Evolutionary conservation across 2,329 filamentous ascomycete species (phyloP).

Genomic region (Scedosporium aurantiacum): DNA sequence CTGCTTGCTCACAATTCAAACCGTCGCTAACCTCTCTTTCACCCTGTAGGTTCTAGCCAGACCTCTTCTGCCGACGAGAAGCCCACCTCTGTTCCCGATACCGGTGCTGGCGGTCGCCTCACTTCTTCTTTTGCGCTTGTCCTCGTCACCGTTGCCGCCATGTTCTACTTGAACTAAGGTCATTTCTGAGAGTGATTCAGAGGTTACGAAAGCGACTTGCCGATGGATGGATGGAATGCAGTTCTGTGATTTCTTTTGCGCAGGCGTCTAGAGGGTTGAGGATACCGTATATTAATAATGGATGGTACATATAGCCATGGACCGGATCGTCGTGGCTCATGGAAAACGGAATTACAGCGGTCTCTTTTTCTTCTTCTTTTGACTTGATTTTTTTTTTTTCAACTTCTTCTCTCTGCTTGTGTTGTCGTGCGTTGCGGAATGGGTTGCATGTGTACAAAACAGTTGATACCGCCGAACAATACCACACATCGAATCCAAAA

Average conservation of each 20-base stretch:
- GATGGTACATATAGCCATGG: not conserved
- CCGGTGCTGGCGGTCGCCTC: constrained; percentile 15
- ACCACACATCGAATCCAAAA: not conserved
- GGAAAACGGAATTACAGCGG: not conserved
- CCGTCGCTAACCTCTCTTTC: constrained; percentile 3
- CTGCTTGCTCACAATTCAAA: not conserved
- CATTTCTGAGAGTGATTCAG: not conserved
- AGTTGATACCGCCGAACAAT: not conserved
- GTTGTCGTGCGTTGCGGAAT: not conserved
- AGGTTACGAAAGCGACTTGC: not conserved
- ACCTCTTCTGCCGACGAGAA: constrained; percentile 20
- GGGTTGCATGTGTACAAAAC: not conserved
- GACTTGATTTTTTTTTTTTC: not conserved
- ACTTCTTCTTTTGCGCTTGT: constrained; percentile 29
- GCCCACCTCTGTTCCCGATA: constrained; percentile 18
- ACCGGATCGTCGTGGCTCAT: not conserved
- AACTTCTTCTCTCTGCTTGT: not conserved
- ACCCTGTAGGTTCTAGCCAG: constrained; percentile 13
- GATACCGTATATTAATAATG: constrained; percentile 4
- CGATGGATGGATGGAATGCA: not conserved
- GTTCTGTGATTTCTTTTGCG: not conserved
- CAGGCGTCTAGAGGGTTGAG: not conserved
- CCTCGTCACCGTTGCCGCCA: constrained; percentile 25
- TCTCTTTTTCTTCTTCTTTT: not conserved
- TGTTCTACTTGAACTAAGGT: constrained; percentile 30